Conservation (phyloP, 2,329 filamentous ascomycete genomes). For the Colletotrichum sojae region DNA sequence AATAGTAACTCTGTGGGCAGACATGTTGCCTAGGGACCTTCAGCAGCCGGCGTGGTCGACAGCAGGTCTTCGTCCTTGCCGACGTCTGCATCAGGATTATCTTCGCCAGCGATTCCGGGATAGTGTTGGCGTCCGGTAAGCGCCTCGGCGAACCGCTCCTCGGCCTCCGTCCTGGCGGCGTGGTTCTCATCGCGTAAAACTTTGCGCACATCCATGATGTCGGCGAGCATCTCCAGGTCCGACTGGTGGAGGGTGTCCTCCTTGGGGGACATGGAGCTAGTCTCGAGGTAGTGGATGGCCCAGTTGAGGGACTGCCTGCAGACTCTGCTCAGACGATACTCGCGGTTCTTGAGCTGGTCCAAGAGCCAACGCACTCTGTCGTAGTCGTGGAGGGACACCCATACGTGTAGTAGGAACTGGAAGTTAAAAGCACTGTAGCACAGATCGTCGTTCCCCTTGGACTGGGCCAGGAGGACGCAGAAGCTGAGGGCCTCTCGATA, state of each 20-base stretch:
- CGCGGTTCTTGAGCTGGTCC: slow-evolving; percentile 22
- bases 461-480: slow-evolving; percentile 53
- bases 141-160: slow-evolving; percentile 18
- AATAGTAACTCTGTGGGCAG: too few species aligned
- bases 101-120: background rate
- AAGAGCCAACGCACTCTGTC: slow-evolving; percentile 50
- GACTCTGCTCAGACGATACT: slow-evolving; percentile 29
- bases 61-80: too few species aligned
- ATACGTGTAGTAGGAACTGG: slow-evolving; percentile 52
- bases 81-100: too few species aligned
- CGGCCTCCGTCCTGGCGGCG: slow-evolving; percentile 8
- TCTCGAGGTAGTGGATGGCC: slow-evolving; percentile 33
- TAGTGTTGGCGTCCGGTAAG: background rate
- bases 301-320: slow-evolving; percentile 32
- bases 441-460: slow-evolving; percentile 54
- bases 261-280: slow-evolving; percentile 31
- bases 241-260: slow-evolving; percentile 27
- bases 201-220: slow-evolving; percentile 20
- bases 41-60: too few species aligned
- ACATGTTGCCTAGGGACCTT: too few species aligned
- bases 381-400: slow-evolving; percentile 50
- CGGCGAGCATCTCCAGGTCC: slow-evolving; percentile 31
- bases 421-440: slow-evolving; percentile 57
- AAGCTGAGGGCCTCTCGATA: slow-evolving; percentile 49
- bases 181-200: slow-evolving; percentile 20